phyloP scores from a whole-genome alignment of 1,284 basidiomycete genomes.

The Rhodotorula sp. region DNA sequence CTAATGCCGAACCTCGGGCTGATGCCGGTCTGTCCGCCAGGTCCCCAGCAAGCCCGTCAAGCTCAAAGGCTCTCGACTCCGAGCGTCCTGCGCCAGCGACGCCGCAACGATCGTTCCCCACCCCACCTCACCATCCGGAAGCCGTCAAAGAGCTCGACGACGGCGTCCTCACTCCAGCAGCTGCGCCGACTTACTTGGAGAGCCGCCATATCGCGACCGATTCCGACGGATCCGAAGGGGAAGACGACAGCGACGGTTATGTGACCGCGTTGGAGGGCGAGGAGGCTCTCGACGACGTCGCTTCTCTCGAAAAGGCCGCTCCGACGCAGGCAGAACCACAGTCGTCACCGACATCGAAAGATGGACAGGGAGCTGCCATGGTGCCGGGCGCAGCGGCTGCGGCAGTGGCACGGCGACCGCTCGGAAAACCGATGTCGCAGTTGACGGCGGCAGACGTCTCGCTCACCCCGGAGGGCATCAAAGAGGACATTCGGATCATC shows the following conservation, averaged over 20 bases:
- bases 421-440: slow-evolving; percentile 24
- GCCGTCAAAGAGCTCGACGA: no score
- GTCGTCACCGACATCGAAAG: slow-evolving; percentile 12
- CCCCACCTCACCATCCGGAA: background rate
- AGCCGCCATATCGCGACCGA: background rate
- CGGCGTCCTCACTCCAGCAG: no score
- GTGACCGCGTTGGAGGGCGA: background rate
- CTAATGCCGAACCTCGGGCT: background rate
- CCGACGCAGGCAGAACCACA: background rate
- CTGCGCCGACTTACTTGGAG: background rate
- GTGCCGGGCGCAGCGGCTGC: slow-evolving; percentile 10
- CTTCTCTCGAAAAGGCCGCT: background rate
- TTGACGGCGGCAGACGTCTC: slow-evolving; percentile 32
- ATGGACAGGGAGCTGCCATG: slow-evolving; percentile 12
- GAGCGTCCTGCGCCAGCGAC: background rate
- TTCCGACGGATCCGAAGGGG: background rate
- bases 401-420: slow-evolving; percentile 1
- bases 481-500: slow-evolving; percentile 24
- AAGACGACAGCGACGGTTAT: background rate
- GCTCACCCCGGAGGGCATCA: slow-evolving; percentile 27
- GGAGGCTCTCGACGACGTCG: background rate
- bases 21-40: background rate
- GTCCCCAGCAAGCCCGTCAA: background rate
- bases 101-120: background rate
- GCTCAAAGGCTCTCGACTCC: background rate